Evolutionary conservation across 305 asterid genomes (phyloP).

Genomic region (Fraxinus sp.): DNA sequence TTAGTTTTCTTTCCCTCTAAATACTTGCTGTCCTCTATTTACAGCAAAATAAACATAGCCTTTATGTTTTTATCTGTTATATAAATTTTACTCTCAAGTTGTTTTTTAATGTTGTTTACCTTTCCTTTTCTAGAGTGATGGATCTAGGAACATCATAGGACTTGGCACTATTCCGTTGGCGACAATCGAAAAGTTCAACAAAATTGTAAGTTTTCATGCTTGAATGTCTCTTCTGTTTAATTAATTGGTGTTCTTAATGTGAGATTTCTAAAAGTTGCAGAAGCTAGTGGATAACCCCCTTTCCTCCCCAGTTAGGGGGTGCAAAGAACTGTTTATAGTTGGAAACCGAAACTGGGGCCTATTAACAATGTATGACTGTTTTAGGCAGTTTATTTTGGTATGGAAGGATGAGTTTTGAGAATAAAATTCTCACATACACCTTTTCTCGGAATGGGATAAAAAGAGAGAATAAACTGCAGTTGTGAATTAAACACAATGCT

Average conservation of each 20-base stretch:
- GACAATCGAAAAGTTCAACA: slow-evolving; percentile 84
- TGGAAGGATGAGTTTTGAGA: background rate
- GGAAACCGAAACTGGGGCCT: background rate
- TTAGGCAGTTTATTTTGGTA: background rate
- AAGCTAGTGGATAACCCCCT: slow-evolving; percentile 2
- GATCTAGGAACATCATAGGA: slow-evolving; percentile 70
- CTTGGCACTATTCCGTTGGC: slow-evolving; percentile 93
- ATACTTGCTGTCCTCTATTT: background rate
- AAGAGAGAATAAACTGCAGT: background rate
- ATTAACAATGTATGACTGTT: background rate
- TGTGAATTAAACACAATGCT: background rate
- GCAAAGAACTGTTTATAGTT: background rate
- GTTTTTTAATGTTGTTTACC: background rate
- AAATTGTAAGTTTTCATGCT: slow-evolving; percentile 63
- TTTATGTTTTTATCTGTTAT: background rate
- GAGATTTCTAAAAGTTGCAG: slow-evolving; percentile 10
- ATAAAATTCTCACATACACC: background rate
- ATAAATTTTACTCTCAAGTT: background rate
- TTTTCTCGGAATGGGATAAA: background rate
- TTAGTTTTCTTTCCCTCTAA: background rate
- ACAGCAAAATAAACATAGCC: background rate
- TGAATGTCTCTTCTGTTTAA: slow-evolving; percentile 5
- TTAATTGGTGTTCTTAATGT: background rate
- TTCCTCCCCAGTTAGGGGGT: background rate
- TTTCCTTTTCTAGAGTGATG: slow-evolving; percentile 70